phyloP scores from a whole-genome alignment of 371 early-diverging fungal species.

The Rhizopus delemar region DNA sequence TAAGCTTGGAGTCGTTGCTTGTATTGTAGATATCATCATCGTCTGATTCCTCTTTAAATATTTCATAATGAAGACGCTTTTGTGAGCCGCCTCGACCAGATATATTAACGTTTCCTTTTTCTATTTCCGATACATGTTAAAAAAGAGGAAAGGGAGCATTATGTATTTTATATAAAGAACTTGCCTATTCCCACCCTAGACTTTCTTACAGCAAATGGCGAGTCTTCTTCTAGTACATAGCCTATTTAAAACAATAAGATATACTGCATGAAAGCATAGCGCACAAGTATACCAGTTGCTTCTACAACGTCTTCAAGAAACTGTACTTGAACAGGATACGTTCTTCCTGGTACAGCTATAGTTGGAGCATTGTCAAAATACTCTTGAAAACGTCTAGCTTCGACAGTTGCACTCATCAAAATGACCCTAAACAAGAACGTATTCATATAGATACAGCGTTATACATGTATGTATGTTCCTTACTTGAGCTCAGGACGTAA shows the following conservation, averaged over 20 bases:
- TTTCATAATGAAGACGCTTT: constrained; percentile 51
- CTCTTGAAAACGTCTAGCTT: constrained; percentile 61
- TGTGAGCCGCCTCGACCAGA: constrained; percentile 38
- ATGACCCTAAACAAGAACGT: constrained; percentile 44
- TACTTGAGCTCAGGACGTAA: constrained; percentile 64
- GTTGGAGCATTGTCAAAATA: constrained; percentile 74
- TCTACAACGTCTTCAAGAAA: constrained; percentile 79
- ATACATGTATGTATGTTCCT: constrained; percentile 11
- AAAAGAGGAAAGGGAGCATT: not conserved
- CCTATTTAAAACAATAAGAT: constrained; percentile 24
- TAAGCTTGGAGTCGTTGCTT: constrained; percentile 24
- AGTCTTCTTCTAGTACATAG: constrained; percentile 62
- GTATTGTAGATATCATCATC: constrained; percentile 46
- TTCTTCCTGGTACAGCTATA: constrained; percentile 77
- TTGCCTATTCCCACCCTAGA: constrained; percentile 5
- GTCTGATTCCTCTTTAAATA: constrained; percentile 48
- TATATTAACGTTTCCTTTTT: constrained; percentile 29
- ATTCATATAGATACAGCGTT: too few relatives aligned
- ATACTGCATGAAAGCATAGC: not conserved
- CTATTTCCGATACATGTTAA: constrained; percentile 8
- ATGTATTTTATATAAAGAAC: not conserved
- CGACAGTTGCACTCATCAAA: constrained; percentile 86
- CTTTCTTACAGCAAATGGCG: constrained; percentile 49
- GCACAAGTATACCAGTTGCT: constrained; percentile 34
- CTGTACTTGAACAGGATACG: constrained; percentile 74